phyloP scores from a whole-genome alignment of 768 basidiomycete species.

The Lactarius hatsudake region DNA sequence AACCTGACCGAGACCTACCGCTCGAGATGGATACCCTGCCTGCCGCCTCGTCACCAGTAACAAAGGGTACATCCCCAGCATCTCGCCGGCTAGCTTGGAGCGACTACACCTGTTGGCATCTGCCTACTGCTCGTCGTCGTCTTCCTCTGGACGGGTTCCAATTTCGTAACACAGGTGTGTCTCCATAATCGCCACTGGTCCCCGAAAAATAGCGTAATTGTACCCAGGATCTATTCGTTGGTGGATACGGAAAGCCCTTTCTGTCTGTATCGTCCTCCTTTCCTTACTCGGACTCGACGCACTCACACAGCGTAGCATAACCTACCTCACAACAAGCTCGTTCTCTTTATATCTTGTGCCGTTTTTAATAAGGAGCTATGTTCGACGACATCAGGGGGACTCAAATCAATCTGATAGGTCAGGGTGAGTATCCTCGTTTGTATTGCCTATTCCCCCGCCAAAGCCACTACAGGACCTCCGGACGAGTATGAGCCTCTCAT shows the following conservation, averaged over 20 bases:
- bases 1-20: slow-evolving; percentile 3
- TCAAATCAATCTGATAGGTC: background rate
- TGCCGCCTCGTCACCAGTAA: background rate
- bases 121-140: slow-evolving; percentile 71
- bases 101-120: slow-evolving; percentile 58
- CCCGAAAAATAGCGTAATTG: slow-evolving; percentile 13
- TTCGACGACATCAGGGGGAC: slow-evolving; percentile 20
- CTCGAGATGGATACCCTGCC: slow-evolving; percentile 26
- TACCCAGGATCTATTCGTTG: slow-evolving; percentile 45
- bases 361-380: slow-evolving; percentile 40
- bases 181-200: background rate
- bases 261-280: slow-evolving; percentile 48
- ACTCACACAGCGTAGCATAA: slow-evolving; percentile 51
- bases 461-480: slow-evolving; percentile 25
- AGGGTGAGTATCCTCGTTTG: background rate
- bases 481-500: slow-evolving; percentile 33
- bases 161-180: slow-evolving; percentile 78
- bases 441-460: slow-evolving; percentile 1
- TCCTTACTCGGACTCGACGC: background rate
- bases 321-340: slow-evolving; percentile 89
- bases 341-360: slow-evolving; percentile 83
- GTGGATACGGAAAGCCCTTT: slow-evolving; percentile 87
- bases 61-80: slow-evolving; percentile 5
- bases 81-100: slow-evolving; percentile 25
- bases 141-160: slow-evolving; percentile 83